Conservation (phyloP, 805 yeast species). For the Lipomyces spencermartinsiae region DNA sequence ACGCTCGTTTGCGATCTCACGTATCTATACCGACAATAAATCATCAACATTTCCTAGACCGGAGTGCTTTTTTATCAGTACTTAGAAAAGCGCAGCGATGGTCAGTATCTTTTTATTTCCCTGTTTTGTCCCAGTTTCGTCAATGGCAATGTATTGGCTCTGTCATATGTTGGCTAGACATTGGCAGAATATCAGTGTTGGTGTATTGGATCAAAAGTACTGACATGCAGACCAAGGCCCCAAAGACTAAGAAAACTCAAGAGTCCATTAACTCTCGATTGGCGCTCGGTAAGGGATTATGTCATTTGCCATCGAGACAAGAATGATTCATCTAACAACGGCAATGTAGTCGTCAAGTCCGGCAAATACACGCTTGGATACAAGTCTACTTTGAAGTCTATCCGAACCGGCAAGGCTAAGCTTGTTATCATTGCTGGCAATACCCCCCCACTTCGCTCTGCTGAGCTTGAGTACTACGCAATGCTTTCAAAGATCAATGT, state of each 20-base stretch:
- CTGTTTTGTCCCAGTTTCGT: neutral
- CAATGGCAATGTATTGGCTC: neutral
- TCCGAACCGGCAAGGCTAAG: constrained; percentile 99
- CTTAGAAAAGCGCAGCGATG: constrained; percentile 87
- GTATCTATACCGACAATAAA: neutral
- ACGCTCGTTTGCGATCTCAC: neutral
- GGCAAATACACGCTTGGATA: constrained; percentile 99
- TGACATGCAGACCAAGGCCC: constrained; percentile 27
- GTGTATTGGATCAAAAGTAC: neutral
- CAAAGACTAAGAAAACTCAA: constrained; percentile 77
- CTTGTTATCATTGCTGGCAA: constrained; percentile 96
- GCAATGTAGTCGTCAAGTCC: constrained; percentile 77
- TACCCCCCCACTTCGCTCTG: constrained; percentile 99
- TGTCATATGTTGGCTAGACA: neutral
- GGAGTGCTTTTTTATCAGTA: constrained; percentile 70
- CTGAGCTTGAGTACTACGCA: constrained; percentile 99
- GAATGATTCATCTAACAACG: neutral
- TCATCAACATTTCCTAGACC: constrained; percentile 57
- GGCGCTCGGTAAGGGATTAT: constrained; percentile 61
- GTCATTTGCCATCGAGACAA: neutral
- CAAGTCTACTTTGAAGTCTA: constrained; percentile 97
- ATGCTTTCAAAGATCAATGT: constrained; percentile 96
- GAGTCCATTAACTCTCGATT: constrained; percentile 98
- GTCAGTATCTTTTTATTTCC: constrained; percentile 64
- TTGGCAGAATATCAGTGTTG: neutral